Evolutionary conservation across 306 rosid species (phyloP).

Genomic region (Acacia crassicarpa): DNA sequence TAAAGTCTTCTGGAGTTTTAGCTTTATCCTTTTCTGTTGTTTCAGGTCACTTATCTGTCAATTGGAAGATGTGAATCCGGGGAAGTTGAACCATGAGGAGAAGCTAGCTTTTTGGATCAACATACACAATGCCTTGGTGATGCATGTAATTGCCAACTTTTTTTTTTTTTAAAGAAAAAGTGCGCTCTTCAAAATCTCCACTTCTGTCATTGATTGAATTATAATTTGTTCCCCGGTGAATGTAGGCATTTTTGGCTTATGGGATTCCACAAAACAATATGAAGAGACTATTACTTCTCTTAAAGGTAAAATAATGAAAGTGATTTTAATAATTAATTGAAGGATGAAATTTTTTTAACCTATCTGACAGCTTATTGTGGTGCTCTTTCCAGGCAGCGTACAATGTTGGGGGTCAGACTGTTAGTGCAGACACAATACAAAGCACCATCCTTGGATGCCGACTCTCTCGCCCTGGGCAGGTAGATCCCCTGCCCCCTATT

Average conservation of each 20-base stretch:
- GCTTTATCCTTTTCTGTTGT: constrained; percentile 30
- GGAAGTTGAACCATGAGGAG: constrained; percentile 79
- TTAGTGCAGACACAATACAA: constrained; percentile 88
- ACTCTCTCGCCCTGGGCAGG: constrained; percentile 96
- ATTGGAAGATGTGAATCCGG: constrained; percentile 78
- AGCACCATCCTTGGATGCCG: constrained; percentile 80
- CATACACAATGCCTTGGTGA: constrained; percentile 90
- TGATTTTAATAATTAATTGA: constrained; percentile 11
- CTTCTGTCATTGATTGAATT: constrained; percentile 10
- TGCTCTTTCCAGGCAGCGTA: constrained; percentile 82
- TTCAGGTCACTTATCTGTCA: constrained; percentile 70
- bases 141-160: constrained; percentile 72
- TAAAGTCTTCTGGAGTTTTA: constrained; percentile 5
- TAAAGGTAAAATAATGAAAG: constrained; percentile 62
- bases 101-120: constrained; percentile 98
- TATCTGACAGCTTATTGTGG: constrained; percentile 27
- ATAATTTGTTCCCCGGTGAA: constrained; percentile 33
- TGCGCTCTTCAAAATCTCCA: constrained; percentile 12
- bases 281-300: constrained; percentile 71
- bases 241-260: constrained; percentile 92
- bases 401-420: constrained; percentile 84
- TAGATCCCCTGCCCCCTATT: constrained; percentile 18
- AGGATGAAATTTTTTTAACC: background rate
- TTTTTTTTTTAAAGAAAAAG: background rate
- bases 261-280: constrained; percentile 93